Evolutionary conservation across 2,329 filamentous ascomycete genomes (phyloP).

Genomic region (Reticulascus tulasneorum): DNA sequence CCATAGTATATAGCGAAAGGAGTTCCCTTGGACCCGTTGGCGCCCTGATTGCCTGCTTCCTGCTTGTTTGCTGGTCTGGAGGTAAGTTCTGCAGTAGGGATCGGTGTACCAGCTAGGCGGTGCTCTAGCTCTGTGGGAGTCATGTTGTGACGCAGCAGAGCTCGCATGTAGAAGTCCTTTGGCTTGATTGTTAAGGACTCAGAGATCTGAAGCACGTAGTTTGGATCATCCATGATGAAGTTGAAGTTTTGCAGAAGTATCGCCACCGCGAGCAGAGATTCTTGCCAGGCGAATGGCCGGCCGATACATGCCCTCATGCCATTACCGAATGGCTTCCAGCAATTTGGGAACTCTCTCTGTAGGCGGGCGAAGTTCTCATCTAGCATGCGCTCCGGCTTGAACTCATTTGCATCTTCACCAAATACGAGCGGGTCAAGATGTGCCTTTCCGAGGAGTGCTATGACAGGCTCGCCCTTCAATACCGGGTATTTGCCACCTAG

Average conservation of each 20-base stretch:
- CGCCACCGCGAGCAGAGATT: conserved; percentile 41
- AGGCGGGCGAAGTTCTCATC: conserved; percentile 43
- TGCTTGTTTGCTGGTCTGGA: not conserved
- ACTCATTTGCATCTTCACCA: conserved; percentile 53
- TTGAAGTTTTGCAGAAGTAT: conserved; percentile 66
- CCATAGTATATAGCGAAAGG: conserved; percentile 62
- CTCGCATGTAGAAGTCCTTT: conserved; percentile 56
- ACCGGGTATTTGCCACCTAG: conserved; percentile 52
- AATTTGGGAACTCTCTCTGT: conserved; percentile 26
- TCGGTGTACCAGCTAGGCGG: conserved; percentile 30
- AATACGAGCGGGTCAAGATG: conserved; percentile 55
- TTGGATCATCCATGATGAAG: conserved; percentile 55
- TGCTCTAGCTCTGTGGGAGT: conserved; percentile 39
- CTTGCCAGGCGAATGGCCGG: conserved; percentile 51
- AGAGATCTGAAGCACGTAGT: conserved; percentile 48
- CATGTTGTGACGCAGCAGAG: conserved; percentile 41
- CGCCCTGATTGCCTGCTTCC: conserved; percentile 3
- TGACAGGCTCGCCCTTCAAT: conserved; percentile 37
- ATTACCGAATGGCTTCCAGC: conserved; percentile 52
- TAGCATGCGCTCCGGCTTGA: conserved; percentile 59
- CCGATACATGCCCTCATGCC: conserved; percentile 50
- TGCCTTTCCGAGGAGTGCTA: conserved; percentile 40
- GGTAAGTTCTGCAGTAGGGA: conserved; percentile 4
- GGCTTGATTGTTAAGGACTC: conserved; percentile 58
- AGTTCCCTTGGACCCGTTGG: conserved; percentile 17